phyloP scores from a whole-genome alignment of 2,329 filamentous ascomycete genomes.

The Aspergillus carbonarius region DNA sequence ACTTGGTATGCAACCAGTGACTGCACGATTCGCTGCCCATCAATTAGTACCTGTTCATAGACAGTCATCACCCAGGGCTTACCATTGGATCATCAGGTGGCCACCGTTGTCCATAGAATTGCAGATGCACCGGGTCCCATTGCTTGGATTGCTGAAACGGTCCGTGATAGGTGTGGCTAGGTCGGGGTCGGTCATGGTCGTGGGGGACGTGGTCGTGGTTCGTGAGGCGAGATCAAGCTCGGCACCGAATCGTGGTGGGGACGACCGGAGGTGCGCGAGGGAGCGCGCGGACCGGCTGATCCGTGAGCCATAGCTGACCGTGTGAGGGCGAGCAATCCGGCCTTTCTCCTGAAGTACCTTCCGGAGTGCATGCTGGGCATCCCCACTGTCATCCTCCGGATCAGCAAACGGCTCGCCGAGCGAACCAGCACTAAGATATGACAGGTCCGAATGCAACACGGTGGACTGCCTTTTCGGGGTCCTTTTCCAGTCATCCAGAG shows the following conservation, averaged over 20 bases:
- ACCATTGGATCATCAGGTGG: constrained; percentile 61
- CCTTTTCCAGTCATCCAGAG: constrained; percentile 30
- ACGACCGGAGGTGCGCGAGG: constrained; percentile 42
- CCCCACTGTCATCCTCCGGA: constrained; percentile 34
- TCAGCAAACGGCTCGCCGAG: constrained; percentile 28
- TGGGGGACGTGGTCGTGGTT: constrained; percentile 49
- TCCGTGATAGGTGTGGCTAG: constrained; percentile 55
- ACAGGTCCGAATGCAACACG: constrained; percentile 32
- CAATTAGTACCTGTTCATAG: not conserved
- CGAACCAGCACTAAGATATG: constrained; percentile 31
- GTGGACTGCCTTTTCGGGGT: constrained; percentile 37
- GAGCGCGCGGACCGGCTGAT: constrained; percentile 33
- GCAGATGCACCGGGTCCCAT: constrained; percentile 59
- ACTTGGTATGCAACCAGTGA: constrained; percentile 62
- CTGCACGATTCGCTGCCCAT: constrained; percentile 56
- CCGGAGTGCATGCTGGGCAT: constrained; percentile 49
- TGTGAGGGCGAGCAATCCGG: constrained; percentile 27
- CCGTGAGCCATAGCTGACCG: constrained; percentile 30
- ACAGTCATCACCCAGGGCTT: constrained; percentile 21
- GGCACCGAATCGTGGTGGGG: constrained; percentile 40
- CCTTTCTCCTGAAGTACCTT: constrained; percentile 43
- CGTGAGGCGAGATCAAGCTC: constrained; percentile 39
- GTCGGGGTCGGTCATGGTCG: constrained; percentile 51
- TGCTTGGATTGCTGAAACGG: constrained; percentile 52
- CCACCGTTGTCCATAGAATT: constrained; percentile 54